These are phyloP conservation scores for Blastobotrys parvus DNA, from an alignment of 805 yeast species.

Conservation along the genomic window DNA sequence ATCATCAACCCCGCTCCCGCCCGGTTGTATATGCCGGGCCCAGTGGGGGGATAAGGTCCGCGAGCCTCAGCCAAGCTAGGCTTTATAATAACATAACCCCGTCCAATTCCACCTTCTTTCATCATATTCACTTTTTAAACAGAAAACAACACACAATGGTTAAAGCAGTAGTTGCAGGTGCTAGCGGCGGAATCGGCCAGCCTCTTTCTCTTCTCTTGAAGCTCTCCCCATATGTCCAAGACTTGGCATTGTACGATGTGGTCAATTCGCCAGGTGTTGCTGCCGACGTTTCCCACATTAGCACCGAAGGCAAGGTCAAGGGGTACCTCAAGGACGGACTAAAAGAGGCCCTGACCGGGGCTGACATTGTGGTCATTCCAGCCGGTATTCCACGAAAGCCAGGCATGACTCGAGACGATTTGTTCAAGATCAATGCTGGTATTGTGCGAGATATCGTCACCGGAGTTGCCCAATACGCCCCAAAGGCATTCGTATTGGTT, in stretches of 20 bases:
- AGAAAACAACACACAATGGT: conserved; percentile 11
- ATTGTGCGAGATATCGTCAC: conserved; percentile 67
- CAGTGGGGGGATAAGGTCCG: too few species aligned
- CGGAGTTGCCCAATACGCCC: conserved; percentile 63
- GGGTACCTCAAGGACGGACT: conserved; percentile 59
- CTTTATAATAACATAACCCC: too few species aligned
- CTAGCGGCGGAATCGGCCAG: conserved; percentile 94
- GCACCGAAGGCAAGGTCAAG: conserved; percentile 53
- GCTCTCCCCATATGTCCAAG: conserved; percentile 51
- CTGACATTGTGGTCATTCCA: conserved; percentile 83
- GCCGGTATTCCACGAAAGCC: conserved; percentile 94
- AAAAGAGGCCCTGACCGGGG: conserved; percentile 59
- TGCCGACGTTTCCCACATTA: conserved; percentile 78
- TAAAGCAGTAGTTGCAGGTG: conserved; percentile 60
- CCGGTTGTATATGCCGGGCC: too few species aligned
- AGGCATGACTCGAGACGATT: conserved; percentile 89
- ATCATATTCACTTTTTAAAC: not conserved
- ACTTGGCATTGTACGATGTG: conserved; percentile 75
- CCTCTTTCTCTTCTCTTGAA: conserved; percentile 78
- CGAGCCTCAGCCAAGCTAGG: too few species aligned
- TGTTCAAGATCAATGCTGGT: conserved; percentile 75
- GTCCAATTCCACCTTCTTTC: not conserved
- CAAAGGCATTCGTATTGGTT: conserved; percentile 68
- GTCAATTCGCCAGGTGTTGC: conserved; percentile 82
- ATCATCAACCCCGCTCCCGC: too few species aligned